phyloP scores from a whole-genome alignment of 2,329 filamentous ascomycete genomes.

The Immersiporthe knoxdaviesiana region DNA sequence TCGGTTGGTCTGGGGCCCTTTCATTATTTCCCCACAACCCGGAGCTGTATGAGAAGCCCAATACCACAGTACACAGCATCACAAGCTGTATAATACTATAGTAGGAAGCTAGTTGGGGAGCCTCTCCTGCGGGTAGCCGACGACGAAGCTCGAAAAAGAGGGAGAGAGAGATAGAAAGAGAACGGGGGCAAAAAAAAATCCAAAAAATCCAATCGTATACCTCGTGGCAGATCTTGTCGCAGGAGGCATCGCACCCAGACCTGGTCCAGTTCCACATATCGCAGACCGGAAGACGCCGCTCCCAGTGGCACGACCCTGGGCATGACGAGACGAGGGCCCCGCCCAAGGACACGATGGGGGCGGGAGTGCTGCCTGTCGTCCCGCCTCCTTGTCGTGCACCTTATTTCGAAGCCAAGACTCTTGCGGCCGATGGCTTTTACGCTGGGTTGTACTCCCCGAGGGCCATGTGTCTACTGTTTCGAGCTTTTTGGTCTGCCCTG shows the following conservation, averaged over 20 bases:
- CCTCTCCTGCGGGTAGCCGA: background rate
- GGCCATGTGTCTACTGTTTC: background rate
- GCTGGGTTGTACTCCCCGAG: background rate
- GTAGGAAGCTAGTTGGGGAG: background rate
- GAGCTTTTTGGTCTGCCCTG: background rate
- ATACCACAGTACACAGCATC: too few species aligned
- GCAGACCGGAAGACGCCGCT: constrained; percentile 33
- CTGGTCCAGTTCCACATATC: constrained; percentile 32
- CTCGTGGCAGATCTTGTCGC: constrained; percentile 20
- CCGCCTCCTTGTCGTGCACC: constrained; percentile 8
- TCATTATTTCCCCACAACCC: background rate
- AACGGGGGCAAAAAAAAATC: too few species aligned
- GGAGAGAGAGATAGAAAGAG: background rate
- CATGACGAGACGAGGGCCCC: constrained; percentile 34
- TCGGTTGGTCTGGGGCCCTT: background rate
- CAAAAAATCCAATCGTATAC: background rate
- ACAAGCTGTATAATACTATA: background rate
- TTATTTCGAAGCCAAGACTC: constrained; percentile 27
- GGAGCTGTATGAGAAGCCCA: background rate
- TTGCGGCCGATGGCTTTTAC: constrained; percentile 1
- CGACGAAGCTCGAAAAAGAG: background rate
- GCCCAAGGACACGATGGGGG: constrained; percentile 1
- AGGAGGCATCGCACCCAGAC: constrained; percentile 32
- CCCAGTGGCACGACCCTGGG: constrained; percentile 31
- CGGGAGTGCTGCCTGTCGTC: constrained; percentile 16